These are phyloP conservation scores for Carex cristatella DNA, from an alignment of 176 grass and related monocot genomes.

Conservation along the genomic window DNA sequence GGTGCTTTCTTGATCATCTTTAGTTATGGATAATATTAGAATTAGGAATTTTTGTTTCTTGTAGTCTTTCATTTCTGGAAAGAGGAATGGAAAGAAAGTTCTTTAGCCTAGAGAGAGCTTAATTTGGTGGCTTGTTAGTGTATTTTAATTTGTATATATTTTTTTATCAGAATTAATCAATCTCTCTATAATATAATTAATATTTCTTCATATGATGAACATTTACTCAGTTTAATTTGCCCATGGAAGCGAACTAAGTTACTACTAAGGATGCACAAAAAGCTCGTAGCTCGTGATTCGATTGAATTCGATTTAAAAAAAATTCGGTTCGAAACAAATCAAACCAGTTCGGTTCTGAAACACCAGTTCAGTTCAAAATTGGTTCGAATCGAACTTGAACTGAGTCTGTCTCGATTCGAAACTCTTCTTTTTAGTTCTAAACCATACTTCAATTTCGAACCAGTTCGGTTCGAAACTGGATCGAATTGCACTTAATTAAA, in stretches of 20 bases:
- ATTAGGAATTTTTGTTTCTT: background rate
- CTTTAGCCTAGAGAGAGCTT: background rate
- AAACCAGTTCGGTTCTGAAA: no score
- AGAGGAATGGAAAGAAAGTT: background rate
- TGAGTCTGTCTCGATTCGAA: no score
- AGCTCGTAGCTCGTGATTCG: no score
- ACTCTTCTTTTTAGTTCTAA: no score
- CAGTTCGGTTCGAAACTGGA: no score
- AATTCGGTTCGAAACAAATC: no score
- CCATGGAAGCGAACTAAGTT: background rate
- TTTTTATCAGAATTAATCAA: background rate
- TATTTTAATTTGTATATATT: background rate
- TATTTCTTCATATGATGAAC: background rate
- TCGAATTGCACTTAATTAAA: no score
- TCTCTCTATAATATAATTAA: background rate
- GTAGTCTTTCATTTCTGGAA: slow-evolving; percentile 1
- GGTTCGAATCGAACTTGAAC: no score
- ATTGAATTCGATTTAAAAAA: no score
- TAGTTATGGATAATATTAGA: background rate
- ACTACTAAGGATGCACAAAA: no score
- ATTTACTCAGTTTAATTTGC: background rate
- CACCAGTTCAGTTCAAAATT: no score
- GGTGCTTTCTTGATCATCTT: slow-evolving; percentile 9
- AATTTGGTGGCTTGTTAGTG: background rate
- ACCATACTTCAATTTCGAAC: no score